Conservation (phyloP, 345 rosid genomes). For the Durio zibethinus region DNA sequence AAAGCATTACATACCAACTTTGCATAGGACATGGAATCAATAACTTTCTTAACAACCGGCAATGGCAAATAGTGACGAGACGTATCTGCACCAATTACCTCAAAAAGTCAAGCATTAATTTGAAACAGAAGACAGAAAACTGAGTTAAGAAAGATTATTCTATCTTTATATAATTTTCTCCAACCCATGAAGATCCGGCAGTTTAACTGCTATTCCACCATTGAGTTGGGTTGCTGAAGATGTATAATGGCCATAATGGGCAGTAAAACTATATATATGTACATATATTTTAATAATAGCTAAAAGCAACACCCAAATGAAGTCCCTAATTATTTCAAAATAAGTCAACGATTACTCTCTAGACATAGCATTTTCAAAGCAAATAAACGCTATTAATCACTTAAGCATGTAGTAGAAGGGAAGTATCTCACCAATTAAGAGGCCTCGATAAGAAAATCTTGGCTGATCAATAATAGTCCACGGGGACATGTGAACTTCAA, state of each 20-base stretch:
- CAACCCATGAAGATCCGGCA: background rate
- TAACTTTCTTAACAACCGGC: slow-evolving; percentile 57
- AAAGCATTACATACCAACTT: slow-evolving; percentile 53
- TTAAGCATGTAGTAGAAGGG: background rate
- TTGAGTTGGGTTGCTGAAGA: slow-evolving; percentile 1
- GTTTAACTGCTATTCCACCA: background rate
- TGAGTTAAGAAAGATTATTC: background rate
- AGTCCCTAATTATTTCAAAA: background rate
- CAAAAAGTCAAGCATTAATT: background rate
- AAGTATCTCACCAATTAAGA: slow-evolving; percentile 52
- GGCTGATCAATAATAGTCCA: slow-evolving; percentile 64
- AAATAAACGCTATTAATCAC: background rate
- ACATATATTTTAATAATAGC: background rate
- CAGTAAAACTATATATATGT: no score
- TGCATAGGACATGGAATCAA: slow-evolving; percentile 67
- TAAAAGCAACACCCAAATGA: background rate
- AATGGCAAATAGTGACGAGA: slow-evolving; percentile 70
- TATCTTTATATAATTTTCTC: background rate
- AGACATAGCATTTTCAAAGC: background rate
- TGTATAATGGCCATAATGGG: slow-evolving; percentile 4
- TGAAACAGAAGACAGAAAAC: background rate
- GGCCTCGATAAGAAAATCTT: slow-evolving; percentile 68
- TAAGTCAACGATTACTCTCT: background rate
- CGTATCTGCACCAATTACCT: slow-evolving; percentile 46
- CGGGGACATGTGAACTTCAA: slow-evolving; percentile 53